A percentile compares a stretch with the other conserved stretches of the same genome.
These are phyloP conservation scores for Gentiana macrophylla DNA, from an alignment of 257 asterid species.

Conservation along the genomic window DNA sequence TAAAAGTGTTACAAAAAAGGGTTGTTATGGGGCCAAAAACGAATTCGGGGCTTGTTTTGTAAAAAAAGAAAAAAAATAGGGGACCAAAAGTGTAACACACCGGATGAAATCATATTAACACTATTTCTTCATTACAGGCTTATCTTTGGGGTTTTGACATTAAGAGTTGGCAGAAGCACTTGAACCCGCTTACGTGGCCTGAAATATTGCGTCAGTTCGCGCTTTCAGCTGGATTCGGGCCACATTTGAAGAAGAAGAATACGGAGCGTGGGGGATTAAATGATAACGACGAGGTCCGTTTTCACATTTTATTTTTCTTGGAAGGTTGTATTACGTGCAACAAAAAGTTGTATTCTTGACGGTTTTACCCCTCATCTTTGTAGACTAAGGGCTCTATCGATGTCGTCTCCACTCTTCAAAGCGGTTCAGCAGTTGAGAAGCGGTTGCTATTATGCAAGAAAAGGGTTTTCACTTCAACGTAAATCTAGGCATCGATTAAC, in stretches of 20 bases:
- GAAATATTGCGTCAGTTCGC: constrained; percentile 91
- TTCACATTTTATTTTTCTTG: neutral
- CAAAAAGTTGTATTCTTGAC: neutral
- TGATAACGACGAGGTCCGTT: constrained; percentile 63
- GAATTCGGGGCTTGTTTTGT: too few relatives aligned
- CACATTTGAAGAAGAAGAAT: constrained; percentile 68
- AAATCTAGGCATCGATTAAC: constrained; percentile 90
- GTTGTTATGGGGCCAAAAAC: too few relatives aligned
- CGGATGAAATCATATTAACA: constrained; percentile 12
- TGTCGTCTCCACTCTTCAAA: constrained; percentile 69
- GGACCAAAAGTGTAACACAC: too few relatives aligned
- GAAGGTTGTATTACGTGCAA: neutral
- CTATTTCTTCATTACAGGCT: constrained; percentile 46
- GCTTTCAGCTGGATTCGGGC: constrained; percentile 94
- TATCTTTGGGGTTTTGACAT: constrained; percentile 94
- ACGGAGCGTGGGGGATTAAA: constrained; percentile 33
- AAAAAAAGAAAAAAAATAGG: too few relatives aligned
- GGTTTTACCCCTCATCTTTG: neutral
- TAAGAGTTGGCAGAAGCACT: constrained; percentile 82
- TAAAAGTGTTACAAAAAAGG: too few relatives aligned
- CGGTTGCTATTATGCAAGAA: constrained; percentile 90
- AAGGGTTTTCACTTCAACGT: constrained; percentile 69
- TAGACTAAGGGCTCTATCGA: constrained; percentile 93
- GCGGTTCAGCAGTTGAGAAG: constrained; percentile 93
- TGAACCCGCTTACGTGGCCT: constrained; percentile 89